Evolutionary conservation across 495 filamentous ascomycete genomes (phyloP).

Genomic region (Podospora bellae-mahoneyi): DNA sequence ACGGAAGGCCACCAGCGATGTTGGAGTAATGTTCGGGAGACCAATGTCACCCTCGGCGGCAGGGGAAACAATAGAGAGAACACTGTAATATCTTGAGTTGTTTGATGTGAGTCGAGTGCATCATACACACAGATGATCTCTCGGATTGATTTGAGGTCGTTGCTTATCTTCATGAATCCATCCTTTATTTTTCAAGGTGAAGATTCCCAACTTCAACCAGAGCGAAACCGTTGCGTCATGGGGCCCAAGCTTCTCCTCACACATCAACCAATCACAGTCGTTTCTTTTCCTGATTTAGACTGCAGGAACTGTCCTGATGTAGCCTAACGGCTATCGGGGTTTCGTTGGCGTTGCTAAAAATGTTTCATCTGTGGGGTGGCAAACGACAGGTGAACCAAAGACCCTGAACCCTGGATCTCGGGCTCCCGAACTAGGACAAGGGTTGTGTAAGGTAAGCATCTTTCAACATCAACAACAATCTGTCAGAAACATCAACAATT

Average conservation of each 20-base stretch:
- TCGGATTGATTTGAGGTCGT: not conserved
- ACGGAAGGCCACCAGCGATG: not conserved
- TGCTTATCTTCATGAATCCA: not conserved
- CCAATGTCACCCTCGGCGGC: not conserved
- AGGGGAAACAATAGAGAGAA: not conserved
- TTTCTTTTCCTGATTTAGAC: not conserved
- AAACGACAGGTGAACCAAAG: not conserved
- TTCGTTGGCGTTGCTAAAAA: conserved; percentile 2
- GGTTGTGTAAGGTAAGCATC: not conserved
- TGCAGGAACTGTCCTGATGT: not conserved
- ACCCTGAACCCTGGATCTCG: conserved; percentile 1
- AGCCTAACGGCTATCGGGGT: not conserved
- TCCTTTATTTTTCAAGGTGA: not conserved
- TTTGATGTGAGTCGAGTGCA: not conserved
- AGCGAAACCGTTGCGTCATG: not conserved
- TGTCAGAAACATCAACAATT: not conserved
- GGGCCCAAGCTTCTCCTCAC: not conserved
- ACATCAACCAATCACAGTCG: not conserved
- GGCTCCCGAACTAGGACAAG: not conserved
- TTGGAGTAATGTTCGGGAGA: not conserved
- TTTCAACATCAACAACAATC: not conserved
- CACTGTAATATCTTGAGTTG: not conserved
- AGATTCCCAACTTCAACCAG: not conserved
- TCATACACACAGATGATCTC: not conserved
- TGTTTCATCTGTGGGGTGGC: conserved; percentile 3